Conservation (phyloP, 306 rosid species). For the Glycine latifolia region DNA sequence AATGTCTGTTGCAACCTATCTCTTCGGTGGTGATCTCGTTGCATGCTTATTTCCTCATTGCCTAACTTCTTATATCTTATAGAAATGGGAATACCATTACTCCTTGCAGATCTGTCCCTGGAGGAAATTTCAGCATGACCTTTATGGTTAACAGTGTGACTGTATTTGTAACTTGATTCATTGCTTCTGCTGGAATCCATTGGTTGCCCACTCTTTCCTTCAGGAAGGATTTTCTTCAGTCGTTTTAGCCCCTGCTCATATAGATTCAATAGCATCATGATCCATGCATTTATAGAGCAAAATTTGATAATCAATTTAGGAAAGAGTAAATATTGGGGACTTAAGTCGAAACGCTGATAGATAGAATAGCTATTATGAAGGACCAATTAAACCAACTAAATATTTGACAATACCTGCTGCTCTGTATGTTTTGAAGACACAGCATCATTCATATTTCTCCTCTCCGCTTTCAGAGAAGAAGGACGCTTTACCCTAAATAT, state of each 20-base stretch:
- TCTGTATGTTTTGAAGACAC: conserved; percentile 57
- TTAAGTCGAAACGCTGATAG: neutral
- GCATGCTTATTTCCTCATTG: conserved; percentile 65
- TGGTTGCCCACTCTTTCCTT: conserved; percentile 56
- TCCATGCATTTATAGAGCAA: no score
- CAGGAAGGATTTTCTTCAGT: conserved; percentile 73
- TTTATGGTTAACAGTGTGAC: conserved; percentile 52
- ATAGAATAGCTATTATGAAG: conserved; percentile 1
- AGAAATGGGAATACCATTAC: conserved; percentile 69
- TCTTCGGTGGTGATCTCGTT: conserved; percentile 63
- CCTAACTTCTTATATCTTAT: conserved; percentile 68
- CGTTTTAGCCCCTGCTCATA: conserved; percentile 75
- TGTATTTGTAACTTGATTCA: conserved; percentile 59
- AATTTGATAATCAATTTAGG: no score
- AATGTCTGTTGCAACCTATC: conserved; percentile 59
- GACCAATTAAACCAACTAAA: neutral
- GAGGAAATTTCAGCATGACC: conserved; percentile 53
- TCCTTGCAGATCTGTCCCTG: conserved; percentile 60
- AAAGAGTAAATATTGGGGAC: neutral
- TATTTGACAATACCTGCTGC: conserved; percentile 67
- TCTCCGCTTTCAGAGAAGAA: conserved; percentile 76
- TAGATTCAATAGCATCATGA: neutral
- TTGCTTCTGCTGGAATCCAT: conserved; percentile 57
- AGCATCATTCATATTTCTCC: conserved; percentile 53
- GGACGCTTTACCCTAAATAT: conserved; percentile 93